These are phyloP conservation scores for Naumovozyma baii DNA, from an alignment of 805 yeast species.

Conservation along the genomic window DNA sequence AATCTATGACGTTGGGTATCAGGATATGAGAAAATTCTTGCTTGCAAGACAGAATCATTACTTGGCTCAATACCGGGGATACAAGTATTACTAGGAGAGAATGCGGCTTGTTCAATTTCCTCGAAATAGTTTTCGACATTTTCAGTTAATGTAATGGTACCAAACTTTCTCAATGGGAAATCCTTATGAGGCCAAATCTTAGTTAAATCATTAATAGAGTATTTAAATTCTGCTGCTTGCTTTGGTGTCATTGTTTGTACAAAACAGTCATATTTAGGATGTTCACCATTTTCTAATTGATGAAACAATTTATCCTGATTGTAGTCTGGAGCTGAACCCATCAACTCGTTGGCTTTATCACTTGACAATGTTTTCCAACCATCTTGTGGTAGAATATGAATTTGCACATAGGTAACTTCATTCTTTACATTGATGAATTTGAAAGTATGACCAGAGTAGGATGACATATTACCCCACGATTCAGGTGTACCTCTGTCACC, in stretches of 20 bases:
- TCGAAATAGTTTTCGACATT: constrained; percentile 47
- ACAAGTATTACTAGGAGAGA: constrained; percentile 56
- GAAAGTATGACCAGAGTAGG: constrained; percentile 57
- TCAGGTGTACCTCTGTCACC: constrained; percentile 54
- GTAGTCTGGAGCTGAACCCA: constrained; percentile 44
- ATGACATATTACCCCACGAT: constrained; percentile 46
- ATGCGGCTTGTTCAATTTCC: constrained; percentile 48
- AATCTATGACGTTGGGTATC: constrained; percentile 73
- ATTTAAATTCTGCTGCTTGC: constrained; percentile 64
- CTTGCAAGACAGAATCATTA: constrained; percentile 70
- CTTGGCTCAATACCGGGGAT: constrained; percentile 70
- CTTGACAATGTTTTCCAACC: constrained; percentile 38
- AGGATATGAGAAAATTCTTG: constrained; percentile 64
- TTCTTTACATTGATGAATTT: constrained; percentile 46
- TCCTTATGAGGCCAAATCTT: constrained; percentile 83
- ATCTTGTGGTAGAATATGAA: constrained; percentile 43
- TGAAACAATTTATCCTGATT: constrained; percentile 34
- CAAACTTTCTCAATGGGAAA: constrained; percentile 76
- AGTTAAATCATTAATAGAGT: constrained; percentile 79
- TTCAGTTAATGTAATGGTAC: constrained; percentile 43
- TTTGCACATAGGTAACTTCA: constrained; percentile 44
- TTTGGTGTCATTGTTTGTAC: constrained; percentile 64
- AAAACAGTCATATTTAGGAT: constrained; percentile 43
- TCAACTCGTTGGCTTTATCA: constrained; percentile 39
- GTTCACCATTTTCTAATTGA: constrained; percentile 39